phyloP scores from a whole-genome alignment of 345 rosid genomes.

The Pugionium dolabratum region DNA sequence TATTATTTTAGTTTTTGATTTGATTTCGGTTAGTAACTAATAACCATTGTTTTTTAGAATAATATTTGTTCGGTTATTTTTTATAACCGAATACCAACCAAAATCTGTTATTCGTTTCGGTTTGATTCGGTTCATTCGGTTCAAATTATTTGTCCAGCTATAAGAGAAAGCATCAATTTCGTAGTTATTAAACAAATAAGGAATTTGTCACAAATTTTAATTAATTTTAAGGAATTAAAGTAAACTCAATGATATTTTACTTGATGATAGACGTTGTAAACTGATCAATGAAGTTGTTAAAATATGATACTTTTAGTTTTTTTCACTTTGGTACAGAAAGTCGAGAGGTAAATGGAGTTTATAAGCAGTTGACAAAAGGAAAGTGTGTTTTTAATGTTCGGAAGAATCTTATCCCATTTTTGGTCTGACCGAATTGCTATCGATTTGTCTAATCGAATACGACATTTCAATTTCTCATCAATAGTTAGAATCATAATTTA shows the following conservation, averaged over 20 bases:
- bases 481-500: conserved; percentile 4
- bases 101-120: too few species aligned
- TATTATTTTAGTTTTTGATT: too few species aligned
- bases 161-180: too few species aligned
- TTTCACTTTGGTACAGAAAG: not conserved
- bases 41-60: too few species aligned
- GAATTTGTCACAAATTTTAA: too few species aligned
- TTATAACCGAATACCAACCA: too few species aligned
- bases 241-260: not conserved
- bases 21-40: too few species aligned
- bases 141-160: too few species aligned
- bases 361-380: conserved; percentile 18
- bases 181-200: too few species aligned
- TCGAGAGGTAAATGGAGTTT: not conserved
- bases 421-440: conserved; percentile 23
- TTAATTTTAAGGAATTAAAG: too few species aligned
- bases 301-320: not conserved
- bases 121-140: too few species aligned
- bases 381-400: not conserved
- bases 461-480: conserved; percentile 17
- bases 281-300: not conserved
- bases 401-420: conserved; percentile 25
- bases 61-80: too few species aligned
- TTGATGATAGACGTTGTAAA: not conserved
- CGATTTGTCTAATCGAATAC: conserved; percentile 7